phyloP scores from a whole-genome alignment of 306 rosid genomes.

The Vicia sativa region DNA sequence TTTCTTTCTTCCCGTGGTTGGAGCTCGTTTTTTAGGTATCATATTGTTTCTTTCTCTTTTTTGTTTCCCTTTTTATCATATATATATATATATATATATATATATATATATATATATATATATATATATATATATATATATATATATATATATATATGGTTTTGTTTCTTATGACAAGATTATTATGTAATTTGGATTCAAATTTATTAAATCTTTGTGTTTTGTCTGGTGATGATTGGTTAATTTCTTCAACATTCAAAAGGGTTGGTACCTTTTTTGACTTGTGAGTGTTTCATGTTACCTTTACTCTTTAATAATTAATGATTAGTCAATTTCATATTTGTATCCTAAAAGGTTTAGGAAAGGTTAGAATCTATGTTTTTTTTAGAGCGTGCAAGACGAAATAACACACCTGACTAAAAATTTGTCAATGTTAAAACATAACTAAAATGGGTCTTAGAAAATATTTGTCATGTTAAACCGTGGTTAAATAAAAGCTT shows the following conservation, averaged over 20 bases:
- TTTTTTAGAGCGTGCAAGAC: too few species aligned
- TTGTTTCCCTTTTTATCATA: conserved; percentile 6
- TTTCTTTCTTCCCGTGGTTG: conserved; percentile 37
- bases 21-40: conserved; percentile 46
- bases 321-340: conserved; percentile 36
- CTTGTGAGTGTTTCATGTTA: conserved; percentile 34
- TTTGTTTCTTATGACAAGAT: not conserved
- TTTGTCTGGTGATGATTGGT: conserved; percentile 11
- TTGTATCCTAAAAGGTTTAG: not conserved
- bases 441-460: too few species aligned
- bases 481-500: too few species aligned
- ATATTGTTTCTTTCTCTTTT: not conserved
- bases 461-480: too few species aligned
- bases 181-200: not conserved
- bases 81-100: too few species aligned
- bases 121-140: too few species aligned
- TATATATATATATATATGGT: too few species aligned
- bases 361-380: not conserved
- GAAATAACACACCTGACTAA: too few species aligned
- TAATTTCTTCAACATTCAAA: conserved; percentile 23
- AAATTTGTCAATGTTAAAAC: too few species aligned
- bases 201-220: not conserved
- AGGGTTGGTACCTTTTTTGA: conserved; percentile 39
- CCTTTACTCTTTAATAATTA: conserved; percentile 35
- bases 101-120: too few species aligned